Evolutionary conservation across 176 grass and related monocot genomes (phyloP).

Genomic region (Triticum turgidum): DNA sequence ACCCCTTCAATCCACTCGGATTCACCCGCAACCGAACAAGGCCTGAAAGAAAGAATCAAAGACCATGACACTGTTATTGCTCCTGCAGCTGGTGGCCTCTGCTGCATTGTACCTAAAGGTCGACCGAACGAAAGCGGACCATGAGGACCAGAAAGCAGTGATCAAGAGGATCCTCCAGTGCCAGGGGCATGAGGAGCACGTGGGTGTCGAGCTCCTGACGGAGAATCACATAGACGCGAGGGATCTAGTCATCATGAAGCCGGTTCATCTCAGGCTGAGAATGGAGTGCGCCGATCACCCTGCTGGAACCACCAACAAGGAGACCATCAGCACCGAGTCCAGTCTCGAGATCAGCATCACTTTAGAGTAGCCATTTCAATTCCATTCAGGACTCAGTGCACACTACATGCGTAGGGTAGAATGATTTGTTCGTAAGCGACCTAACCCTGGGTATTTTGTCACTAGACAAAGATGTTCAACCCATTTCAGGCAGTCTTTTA

Average conservation of each 20-base stretch:
- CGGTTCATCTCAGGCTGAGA: slow-evolving; percentile 60
- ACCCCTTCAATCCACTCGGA: too few species aligned
- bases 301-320: slow-evolving; percentile 58
- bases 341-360: slow-evolving; percentile 48
- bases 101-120: slow-evolving; percentile 62
- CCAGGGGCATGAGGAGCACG: slow-evolving; percentile 25
- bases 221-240: slow-evolving; percentile 31
- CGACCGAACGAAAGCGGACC: neutral
- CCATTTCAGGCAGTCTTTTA: neutral
- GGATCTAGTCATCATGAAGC: slow-evolving; percentile 55
- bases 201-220: slow-evolving; percentile 40
- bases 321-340: slow-evolving; percentile 76
- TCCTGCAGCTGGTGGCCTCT: slow-evolving; percentile 69
- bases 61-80: neutral
- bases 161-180: slow-evolving; percentile 46
- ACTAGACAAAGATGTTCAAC: neutral
- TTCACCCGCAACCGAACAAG: too few species aligned
- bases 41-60: neutral
- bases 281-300: slow-evolving; percentile 76
- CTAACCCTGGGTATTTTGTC: neutral
- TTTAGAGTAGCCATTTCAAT: slow-evolving; percentile 35
- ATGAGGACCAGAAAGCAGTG: slow-evolving; percentile 22
- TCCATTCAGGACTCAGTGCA: neutral
- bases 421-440: neutral
- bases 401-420: neutral